These are phyloP conservation scores for Russula foetens DNA, from an alignment of 768 basidiomycete species.

Conservation along the genomic window DNA sequence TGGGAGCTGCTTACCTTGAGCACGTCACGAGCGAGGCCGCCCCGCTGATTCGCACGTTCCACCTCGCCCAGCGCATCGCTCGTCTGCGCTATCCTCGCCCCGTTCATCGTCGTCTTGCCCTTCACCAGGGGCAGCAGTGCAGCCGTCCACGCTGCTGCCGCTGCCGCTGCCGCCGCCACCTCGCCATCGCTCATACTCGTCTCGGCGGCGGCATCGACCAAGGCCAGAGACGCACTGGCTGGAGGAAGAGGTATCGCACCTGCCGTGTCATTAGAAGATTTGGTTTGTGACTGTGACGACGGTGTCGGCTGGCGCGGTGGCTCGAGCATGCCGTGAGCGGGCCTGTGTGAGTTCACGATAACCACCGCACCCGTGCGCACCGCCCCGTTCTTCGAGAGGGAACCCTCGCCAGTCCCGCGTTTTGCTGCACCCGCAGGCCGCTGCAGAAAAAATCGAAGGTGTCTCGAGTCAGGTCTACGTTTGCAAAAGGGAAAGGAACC, in stretches of 20 bases:
- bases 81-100: not conserved
- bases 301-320: not conserved
- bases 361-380: not conserved
- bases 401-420: not conserved
- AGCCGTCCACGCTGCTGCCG: constrained; percentile 3
- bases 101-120: constrained; percentile 2
- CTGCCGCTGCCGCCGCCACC: constrained; percentile 1
- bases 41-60: not conserved
- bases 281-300: not conserved
- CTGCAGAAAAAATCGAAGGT: not conserved
- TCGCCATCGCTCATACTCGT: not conserved
- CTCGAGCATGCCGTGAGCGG: not conserved
- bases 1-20: not conserved
- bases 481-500: too few relatives aligned
- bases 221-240: not conserved
- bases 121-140: constrained; percentile 11
- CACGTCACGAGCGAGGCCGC: not conserved
- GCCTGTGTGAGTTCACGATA: not conserved
- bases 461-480: not conserved
- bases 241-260: not conserved
- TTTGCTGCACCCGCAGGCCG: not conserved
- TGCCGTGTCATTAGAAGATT: not conserved
- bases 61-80: not conserved
- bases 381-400: not conserved
- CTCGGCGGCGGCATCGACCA: not conserved